Percentiles rank a stretch among this genome's conserved stretches.
phyloP scores from a whole-genome alignment of 176 grass and related monocot genomes.

The Tillandsia leiboldiana region DNA sequence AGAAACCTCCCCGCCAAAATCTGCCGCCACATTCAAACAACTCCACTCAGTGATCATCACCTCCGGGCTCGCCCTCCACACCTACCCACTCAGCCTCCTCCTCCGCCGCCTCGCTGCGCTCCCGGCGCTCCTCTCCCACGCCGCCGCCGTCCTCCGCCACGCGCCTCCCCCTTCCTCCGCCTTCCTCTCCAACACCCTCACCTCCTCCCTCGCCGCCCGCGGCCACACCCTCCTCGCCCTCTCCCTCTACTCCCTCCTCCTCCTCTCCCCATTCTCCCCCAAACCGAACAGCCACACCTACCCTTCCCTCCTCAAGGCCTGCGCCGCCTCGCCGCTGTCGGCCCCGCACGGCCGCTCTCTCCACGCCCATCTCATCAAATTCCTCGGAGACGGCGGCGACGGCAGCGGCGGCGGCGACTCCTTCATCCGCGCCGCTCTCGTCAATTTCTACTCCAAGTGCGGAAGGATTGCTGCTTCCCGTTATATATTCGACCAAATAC shows the following conservation, averaged over 20 bases:
- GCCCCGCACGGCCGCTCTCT: conserved; percentile 16
- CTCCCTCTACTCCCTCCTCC: conserved; percentile 29
- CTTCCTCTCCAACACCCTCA: conserved; percentile 43
- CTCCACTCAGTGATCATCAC: conserved; percentile 36
- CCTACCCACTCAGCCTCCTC: conserved; percentile 29
- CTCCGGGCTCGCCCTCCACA: conserved; percentile 35
- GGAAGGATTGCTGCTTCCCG: conserved; percentile 24
- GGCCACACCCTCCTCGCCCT: conserved; percentile 15
- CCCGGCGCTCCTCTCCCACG: not conserved
- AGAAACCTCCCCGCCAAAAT: not conserved
- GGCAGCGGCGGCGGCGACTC: conserved; percentile 8
- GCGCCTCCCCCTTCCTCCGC: conserved; percentile 7
- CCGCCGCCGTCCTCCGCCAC: conserved; percentile 12
- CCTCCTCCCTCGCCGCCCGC: conserved; percentile 22
- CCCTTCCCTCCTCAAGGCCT: conserved; percentile 38
- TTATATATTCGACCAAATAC: conserved; percentile 18
- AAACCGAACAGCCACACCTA: conserved; percentile 39
- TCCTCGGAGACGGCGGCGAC: conserved; percentile 18
- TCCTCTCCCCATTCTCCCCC: not conserved
- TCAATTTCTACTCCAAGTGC: conserved; percentile 25
- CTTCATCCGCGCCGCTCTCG: conserved; percentile 28
- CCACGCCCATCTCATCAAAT: conserved; percentile 38
- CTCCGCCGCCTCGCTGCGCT: conserved; percentile 10
- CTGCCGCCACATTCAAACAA: conserved; percentile 23
- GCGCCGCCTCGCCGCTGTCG: conserved; percentile 14